These are phyloP conservation scores for Chaetomium olivaceum DNA, from an alignment of 2,329 filamentous ascomycete genomes.

Conservation along the genomic window DNA sequence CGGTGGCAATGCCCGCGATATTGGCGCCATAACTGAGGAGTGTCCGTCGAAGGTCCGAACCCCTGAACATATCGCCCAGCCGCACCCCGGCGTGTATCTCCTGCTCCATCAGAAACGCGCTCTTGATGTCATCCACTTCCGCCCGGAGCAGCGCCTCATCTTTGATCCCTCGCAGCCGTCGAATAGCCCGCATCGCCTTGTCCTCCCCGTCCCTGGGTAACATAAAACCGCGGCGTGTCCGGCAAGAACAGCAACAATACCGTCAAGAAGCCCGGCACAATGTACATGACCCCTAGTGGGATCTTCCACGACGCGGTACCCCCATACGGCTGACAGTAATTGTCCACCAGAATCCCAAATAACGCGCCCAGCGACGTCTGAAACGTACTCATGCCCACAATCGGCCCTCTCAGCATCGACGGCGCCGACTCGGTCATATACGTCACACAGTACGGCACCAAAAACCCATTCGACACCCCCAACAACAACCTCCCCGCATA, in stretches of 20 bases:
- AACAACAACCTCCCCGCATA: slow-evolving; percentile 55
- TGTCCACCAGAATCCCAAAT: slow-evolving; percentile 53
- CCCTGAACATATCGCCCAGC: slow-evolving; percentile 30
- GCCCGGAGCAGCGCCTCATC: slow-evolving; percentile 25
- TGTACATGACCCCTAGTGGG: slow-evolving; percentile 42
- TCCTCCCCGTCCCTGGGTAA: slow-evolving; percentile 28
- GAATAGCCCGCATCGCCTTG: slow-evolving; percentile 27
- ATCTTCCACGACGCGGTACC: slow-evolving; percentile 42
- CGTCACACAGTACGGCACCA: slow-evolving; percentile 46
- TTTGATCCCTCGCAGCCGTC: slow-evolving; percentile 26
- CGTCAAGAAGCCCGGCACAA: slow-evolving; percentile 40
- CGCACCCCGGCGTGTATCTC: slow-evolving; percentile 28
- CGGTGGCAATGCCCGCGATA: slow-evolving; percentile 27
- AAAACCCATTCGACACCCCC: slow-evolving; percentile 54
- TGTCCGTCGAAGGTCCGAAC: slow-evolving; percentile 30
- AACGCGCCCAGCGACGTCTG: slow-evolving; percentile 37
- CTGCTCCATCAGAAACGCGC: slow-evolving; percentile 27
- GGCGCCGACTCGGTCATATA: slow-evolving; percentile 33
- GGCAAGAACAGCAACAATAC: slow-evolving; percentile 42
- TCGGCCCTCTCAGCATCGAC: slow-evolving; percentile 26
- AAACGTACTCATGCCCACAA: slow-evolving; percentile 32
- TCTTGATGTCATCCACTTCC: slow-evolving; percentile 31
- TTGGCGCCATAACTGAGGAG: slow-evolving; percentile 28
- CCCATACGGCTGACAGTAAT: slow-evolving; percentile 43
- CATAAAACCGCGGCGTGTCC: slow-evolving; percentile 35